phyloP scores from a whole-genome alignment of 78 protist genomes.

The Monosiga brevicollis region DNA sequence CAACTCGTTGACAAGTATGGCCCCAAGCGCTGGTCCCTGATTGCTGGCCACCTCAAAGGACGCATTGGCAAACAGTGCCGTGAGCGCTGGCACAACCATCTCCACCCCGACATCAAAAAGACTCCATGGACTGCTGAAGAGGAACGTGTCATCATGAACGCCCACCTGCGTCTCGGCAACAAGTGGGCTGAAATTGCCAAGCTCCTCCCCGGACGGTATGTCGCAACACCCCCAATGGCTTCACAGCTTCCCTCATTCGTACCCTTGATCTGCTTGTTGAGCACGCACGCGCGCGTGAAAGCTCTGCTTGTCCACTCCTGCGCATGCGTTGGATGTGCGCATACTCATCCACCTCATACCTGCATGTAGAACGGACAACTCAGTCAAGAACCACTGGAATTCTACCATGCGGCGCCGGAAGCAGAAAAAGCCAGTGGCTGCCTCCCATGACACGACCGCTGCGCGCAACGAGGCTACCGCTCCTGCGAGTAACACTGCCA shows the following conservation, averaged over 20 bases:
- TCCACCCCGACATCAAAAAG: constrained; percentile 50
- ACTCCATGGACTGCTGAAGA: constrained; percentile 67
- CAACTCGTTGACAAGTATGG: neutral
- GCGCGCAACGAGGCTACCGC: too few relatives aligned
- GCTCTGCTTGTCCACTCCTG: too few relatives aligned
- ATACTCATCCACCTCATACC: too few relatives aligned
- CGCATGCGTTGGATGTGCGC: too few relatives aligned
- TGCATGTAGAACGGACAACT: constrained; percentile 84
- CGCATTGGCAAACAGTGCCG: constrained; percentile 6
- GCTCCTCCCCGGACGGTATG: constrained; percentile 53
- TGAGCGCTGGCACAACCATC: constrained; percentile 61
- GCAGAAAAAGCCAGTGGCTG: neutral
- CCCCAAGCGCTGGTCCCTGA: neutral
- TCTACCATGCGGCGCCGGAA: constrained; percentile 32
- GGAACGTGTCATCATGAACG: constrained; percentile 53
- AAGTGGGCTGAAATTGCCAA: constrained; percentile 81
- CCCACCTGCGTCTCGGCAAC: constrained; percentile 57
- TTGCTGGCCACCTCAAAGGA: neutral
- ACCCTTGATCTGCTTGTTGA: too few relatives aligned
- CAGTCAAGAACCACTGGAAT: constrained; percentile 85
- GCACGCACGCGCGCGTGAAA: too few relatives aligned
- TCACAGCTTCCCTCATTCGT: too few relatives aligned
- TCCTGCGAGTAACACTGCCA: too few relatives aligned
- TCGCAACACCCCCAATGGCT: too few relatives aligned
- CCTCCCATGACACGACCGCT: too few relatives aligned